A percentile compares a stretch with the other conserved stretches of the same genome.
Conservation (phyloP, 345 rosid genomes). For the Gossypium ekmanianum region DNA sequence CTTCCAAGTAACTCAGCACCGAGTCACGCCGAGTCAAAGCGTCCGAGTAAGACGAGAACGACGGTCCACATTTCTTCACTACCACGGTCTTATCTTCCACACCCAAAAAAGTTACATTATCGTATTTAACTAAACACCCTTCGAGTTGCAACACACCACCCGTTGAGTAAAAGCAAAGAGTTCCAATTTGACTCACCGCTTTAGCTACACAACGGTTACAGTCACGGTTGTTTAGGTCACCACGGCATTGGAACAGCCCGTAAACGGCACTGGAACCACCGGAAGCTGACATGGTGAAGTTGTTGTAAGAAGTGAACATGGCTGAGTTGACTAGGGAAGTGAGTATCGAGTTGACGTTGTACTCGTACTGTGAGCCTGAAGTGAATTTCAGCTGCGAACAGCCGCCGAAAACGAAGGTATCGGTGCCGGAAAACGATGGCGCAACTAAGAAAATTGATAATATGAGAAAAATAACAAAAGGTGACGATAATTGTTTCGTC, state of each 20-base stretch:
- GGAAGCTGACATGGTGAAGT: slow-evolving; percentile 40
- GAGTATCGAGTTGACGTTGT: slow-evolving; percentile 65
- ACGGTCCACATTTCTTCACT: slow-evolving; percentile 63
- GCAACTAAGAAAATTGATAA: slow-evolving; percentile 21
- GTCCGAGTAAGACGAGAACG: slow-evolving; percentile 37
- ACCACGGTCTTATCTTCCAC: slow-evolving; percentile 68
- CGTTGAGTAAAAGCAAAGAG: slow-evolving; percentile 46
- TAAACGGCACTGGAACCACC: slow-evolving; percentile 37
- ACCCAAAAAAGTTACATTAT: slow-evolving; percentile 60
- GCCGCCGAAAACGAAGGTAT: slow-evolving; percentile 59
- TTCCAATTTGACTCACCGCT: slow-evolving; percentile 55
- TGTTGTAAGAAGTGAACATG: slow-evolving; percentile 43
- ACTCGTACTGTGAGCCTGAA: slow-evolving; percentile 57
- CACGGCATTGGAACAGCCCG: slow-evolving; percentile 87
- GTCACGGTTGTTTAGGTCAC: slow-evolving; percentile 57
- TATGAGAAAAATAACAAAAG: slow-evolving; percentile 17
- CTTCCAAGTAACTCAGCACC: slow-evolving; percentile 45
- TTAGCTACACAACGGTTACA: slow-evolving; percentile 72
- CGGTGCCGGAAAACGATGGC: slow-evolving; percentile 38
- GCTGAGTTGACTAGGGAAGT: slow-evolving; percentile 82
- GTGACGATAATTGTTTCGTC: slow-evolving; percentile 3
- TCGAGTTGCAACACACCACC: slow-evolving; percentile 76
- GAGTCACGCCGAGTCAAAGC: slow-evolving; percentile 46
- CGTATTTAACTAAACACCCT: slow-evolving; percentile 67
- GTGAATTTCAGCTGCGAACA: slow-evolving; percentile 60